Evolutionary conservation across 192 early-diverging fungal genomes (phyloP).

Genomic region (Allomyces javanicus): DNA sequence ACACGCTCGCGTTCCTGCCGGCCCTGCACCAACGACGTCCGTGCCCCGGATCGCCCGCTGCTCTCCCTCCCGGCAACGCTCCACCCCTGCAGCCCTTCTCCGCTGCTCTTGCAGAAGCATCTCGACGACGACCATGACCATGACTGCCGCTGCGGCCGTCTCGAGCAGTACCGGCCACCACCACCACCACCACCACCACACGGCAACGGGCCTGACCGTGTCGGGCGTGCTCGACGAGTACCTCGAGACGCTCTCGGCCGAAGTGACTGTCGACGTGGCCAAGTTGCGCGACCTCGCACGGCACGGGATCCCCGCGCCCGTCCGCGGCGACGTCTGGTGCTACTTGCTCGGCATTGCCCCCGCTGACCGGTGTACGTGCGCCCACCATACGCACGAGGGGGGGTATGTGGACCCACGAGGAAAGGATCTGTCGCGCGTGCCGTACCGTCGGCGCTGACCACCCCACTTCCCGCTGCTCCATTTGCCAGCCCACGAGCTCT

Average conservation of each 20-base stretch:
- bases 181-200: conserved; percentile 19
- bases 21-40: too few species aligned
- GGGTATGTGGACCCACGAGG: too few species aligned
- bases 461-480: conserved; percentile 1
- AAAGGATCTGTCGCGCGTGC: too few species aligned
- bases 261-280: conserved; percentile 65
- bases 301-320: conserved; percentile 62
- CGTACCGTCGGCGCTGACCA: neutral
- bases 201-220: neutral
- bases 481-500: conserved; percentile 40
- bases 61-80: too few species aligned
- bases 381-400: too few species aligned
- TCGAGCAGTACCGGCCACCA: neutral
- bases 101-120: too few species aligned
- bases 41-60: too few species aligned
- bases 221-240: conserved; percentile 31
- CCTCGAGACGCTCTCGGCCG: conserved; percentile 53
- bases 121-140: too few species aligned
- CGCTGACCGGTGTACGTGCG: conserved; percentile 47
- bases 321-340: conserved; percentile 72
- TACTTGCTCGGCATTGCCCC: conserved; percentile 64
- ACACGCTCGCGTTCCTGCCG: too few species aligned
- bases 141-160: too few species aligned
- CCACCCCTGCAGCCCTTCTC: too few species aligned
- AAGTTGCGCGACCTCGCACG: conserved; percentile 48